Evolutionary conservation across 2,329 filamentous ascomycete species (phyloP), one percentile per base, ranked within the genome.

Genomic region (Helotiales sp.): DNA sequence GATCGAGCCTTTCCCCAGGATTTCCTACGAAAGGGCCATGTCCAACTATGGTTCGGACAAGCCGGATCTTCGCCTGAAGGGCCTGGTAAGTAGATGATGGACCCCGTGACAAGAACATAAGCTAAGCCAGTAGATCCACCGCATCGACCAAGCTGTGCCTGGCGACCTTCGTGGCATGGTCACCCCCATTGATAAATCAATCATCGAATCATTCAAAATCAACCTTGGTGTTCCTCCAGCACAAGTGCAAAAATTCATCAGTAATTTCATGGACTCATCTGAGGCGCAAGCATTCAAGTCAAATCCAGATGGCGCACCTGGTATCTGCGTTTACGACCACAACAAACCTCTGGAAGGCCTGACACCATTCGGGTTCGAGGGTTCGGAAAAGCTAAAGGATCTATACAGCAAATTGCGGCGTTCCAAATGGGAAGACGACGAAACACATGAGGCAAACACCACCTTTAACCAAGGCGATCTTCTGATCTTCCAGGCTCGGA

Each of bases 41-140:
- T 76, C 81, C 1, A 77, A 75, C 2, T 96, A 93, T 68, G 95
- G 95, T 10, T 89, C 86, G 4, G 95, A 99, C 73, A 99, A 99
- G 73, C 95, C 95, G 3, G 95, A 99, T 70, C 76, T 93, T 9
- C 85, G 95, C 17, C 88, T 93, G 34, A 82, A 84, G 1, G 86
- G 85, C 25, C 75, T 83, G 68, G 87, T 90, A 71, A 52, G 77
- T 71, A 5, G 10, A 7, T 19, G 12, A 4, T 47, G 13, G 25
- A 19, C 34, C n/a, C 24, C 30, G 27, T 17, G 19, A n/a, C 38
- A 22, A 31, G 12, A 24, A 9, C 12, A 44, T 27, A 25, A 47
- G 27, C 40, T 59, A 29, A 58, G 30, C 13, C 27, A 19, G 9
- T 30, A 91, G 81, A 90, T 96, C 60, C 78, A 76, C 52, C 78